Conservation (phyloP, 306 rosid species). For the Comarum palustre region DNA sequence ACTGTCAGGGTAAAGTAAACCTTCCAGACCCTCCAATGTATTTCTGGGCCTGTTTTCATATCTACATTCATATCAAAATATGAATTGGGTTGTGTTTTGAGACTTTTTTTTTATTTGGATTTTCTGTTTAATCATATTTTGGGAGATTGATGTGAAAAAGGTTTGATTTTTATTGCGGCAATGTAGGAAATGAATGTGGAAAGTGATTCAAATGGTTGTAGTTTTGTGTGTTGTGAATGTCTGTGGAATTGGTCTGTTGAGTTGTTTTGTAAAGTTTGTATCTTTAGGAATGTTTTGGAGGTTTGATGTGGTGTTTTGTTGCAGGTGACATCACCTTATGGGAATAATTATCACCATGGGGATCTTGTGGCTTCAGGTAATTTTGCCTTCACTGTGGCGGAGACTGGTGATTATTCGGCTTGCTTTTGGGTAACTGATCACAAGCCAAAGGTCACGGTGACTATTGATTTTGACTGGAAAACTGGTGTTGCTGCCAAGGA, state of each 20-base stretch:
- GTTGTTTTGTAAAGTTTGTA: not conserved
- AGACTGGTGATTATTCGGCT: slow-evolving; percentile 63
- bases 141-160: not conserved
- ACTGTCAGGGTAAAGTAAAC: slow-evolving; percentile 49
- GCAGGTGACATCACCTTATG: slow-evolving; percentile 71
- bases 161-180: not conserved
- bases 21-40: not conserved
- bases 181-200: slow-evolving; percentile 16
- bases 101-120: not conserved
- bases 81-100: not conserved
- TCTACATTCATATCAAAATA: not conserved
- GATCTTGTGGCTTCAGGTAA: slow-evolving; percentile 65
- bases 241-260: slow-evolving; percentile 13
- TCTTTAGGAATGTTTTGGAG: slow-evolving; percentile 19
- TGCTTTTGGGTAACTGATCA: slow-evolving; percentile 69
- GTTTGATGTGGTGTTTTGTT: slow-evolving; percentile 33
- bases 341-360: slow-evolving; percentile 56
- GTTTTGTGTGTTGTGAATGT: not conserved
- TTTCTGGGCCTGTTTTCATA: not conserved
- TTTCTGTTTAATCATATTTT: not conserved
- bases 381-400: slow-evolving; percentile 77
- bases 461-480: slow-evolving; percentile 79
- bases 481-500: slow-evolving; percentile 82
- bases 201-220: not conserved
- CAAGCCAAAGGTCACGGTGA: slow-evolving; percentile 35